These are phyloP conservation scores for Zygotorulaspora danielsina DNA, from an alignment of 805 yeast species.

Conservation along the genomic window DNA sequence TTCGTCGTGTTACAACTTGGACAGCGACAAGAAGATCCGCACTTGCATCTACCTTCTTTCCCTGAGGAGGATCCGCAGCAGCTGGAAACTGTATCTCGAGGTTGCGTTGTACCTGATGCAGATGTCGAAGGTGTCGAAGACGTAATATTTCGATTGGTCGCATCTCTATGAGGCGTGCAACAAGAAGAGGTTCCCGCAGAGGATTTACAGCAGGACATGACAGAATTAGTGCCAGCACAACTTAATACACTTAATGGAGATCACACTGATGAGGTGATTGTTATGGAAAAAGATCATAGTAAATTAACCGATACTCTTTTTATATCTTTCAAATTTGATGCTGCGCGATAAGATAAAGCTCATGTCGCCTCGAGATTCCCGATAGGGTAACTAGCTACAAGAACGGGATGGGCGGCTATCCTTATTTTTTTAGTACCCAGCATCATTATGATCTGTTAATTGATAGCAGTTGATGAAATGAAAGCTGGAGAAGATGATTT, in stretches of 20 bases:
- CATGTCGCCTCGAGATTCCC: constrained; percentile 4
- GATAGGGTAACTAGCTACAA: constrained; percentile 3
- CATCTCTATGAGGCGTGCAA: constrained; percentile 2
- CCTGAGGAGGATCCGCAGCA: constrained; percentile 13
- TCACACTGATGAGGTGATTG: no score
- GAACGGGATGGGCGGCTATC: constrained; percentile 6
- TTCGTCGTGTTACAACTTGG: constrained; percentile 19
- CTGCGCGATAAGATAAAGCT: constrained; percentile 1
- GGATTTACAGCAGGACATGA: constrained; percentile 10
- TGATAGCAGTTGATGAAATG: no score
- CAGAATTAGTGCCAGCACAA: no score
- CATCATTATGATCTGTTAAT: no score
- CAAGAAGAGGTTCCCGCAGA: neutral
- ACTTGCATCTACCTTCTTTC: constrained; percentile 16
- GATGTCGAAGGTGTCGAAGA: neutral
- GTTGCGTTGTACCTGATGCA: neutral
- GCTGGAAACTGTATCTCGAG: constrained; percentile 1
- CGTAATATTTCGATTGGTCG: constrained; percentile 1
- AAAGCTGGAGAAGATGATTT: constrained; percentile 15
- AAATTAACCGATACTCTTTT: no score
- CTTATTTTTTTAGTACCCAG: neutral
- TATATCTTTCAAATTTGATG: constrained; percentile 5
- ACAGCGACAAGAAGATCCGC: constrained; percentile 20
- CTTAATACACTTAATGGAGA: no score
- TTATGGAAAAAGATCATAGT: no score